Evolutionary conservation across 345 rosid genomes (phyloP).

Genomic region (Lenwebbia sp.): DNA sequence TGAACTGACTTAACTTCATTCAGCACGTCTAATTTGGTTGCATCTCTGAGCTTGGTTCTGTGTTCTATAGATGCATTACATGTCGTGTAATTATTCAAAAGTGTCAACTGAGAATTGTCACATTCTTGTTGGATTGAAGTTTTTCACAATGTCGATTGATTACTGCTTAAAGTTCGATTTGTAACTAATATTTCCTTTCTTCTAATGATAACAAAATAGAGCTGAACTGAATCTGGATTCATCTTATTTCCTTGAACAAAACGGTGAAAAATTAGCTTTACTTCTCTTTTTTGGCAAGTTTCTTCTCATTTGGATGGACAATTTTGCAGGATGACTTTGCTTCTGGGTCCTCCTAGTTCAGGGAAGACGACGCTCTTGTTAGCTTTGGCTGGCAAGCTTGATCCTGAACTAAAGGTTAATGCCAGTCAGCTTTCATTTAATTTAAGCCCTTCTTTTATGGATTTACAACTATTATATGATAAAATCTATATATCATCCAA

Average conservation of each 20-base stretch:
- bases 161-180: not conserved
- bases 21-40: not conserved
- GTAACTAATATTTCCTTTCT: not conserved
- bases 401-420: constrained; percentile 6
- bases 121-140: not conserved
- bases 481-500: not conserved
- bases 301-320: not conserved
- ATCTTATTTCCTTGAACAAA: not conserved
- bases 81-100: not conserved
- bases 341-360: constrained; percentile 83
- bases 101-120: not conserved
- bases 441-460: not conserved
- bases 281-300: not conserved
- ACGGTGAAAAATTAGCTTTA: not conserved
- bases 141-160: not conserved
- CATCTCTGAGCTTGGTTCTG: not conserved
- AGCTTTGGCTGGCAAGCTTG: constrained; percentile 30
- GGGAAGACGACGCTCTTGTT: constrained; percentile 71
- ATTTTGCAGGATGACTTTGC: constrained; percentile 20
- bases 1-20: not conserved
- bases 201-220: not conserved
- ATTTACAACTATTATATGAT: not conserved
- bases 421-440: not conserved
- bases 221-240: not conserved
- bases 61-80: not conserved